Percentiles rank a stretch among this genome's conserved stretches.
Conservation (phyloP, 495 filamentous ascomycete species). For the Bacidia gigantensis region DNA sequence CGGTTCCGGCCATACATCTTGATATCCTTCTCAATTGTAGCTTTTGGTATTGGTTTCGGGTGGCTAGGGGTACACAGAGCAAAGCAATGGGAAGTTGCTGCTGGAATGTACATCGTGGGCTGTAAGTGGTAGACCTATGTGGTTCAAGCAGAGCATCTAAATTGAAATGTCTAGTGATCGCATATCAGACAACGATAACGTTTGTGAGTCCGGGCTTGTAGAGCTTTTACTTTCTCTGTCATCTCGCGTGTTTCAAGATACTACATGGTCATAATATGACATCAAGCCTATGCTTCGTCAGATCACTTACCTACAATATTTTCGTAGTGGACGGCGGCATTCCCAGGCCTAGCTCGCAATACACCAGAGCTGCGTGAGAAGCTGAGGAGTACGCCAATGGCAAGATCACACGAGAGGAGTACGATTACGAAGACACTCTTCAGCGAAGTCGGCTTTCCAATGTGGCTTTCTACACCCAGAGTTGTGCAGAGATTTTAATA, state of each 20-base stretch:
- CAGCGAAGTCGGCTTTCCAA: constrained; percentile 48
- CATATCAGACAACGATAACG: constrained; percentile 51
- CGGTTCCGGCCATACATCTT: constrained; percentile 47
- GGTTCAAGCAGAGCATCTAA: not conserved
- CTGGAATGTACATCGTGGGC: constrained; percentile 48
- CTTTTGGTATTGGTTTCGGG: constrained; percentile 47
- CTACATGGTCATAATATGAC: too few species aligned
- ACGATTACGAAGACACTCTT: constrained; percentile 47
- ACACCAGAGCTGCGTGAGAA: constrained; percentile 38
- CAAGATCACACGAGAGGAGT: constrained; percentile 40
- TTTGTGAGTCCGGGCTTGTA: constrained; percentile 21
- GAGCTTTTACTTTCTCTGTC: too few species aligned
- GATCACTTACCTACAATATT: not conserved
- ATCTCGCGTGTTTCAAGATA: too few species aligned
- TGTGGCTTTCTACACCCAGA: constrained; percentile 48
- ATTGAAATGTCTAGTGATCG: constrained; percentile 31
- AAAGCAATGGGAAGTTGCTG: constrained; percentile 40
- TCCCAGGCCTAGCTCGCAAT: constrained; percentile 47
- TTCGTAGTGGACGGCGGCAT: constrained; percentile 43
- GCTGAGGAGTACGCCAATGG: constrained; percentile 39
- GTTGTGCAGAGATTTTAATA: constrained; percentile 44
- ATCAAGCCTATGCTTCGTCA: too few species aligned
- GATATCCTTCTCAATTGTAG: constrained; percentile 41
- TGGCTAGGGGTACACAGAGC: constrained; percentile 47
- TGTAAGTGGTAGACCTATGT: constrained; percentile 6